Base-by-base conservation (phyloP, 106 monocot species). In the Vanilla planifolia region DNA sequence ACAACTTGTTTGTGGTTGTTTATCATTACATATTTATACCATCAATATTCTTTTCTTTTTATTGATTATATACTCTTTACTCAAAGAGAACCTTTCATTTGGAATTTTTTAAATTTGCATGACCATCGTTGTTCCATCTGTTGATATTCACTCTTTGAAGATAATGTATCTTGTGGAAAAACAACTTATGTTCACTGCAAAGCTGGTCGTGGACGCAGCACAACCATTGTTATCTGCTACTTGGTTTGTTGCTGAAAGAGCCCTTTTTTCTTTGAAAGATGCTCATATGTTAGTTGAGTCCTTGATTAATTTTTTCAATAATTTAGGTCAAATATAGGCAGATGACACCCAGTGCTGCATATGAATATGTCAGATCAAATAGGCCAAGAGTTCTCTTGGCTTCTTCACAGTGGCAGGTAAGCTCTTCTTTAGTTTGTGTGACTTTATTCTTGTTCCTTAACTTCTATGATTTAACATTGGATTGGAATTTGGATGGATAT, bases 191-290 rank as follows among this genome's bases (percentile, higher is more conserved):
- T 98, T 33, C 96, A 98, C 59, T 98, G 96, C 73, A 98, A 98
- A 92, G 96, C 96, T 82, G 96, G 96, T 29, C 87, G 96, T 48
- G 96, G 96, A 55, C 84, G 96, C 34, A 98, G 96, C 75, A 91
- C 91, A 10, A 98, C 96, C 11, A 83, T 98, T 60, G 91, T 91
- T 68, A 76, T 98, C 33, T 98, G 96, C 75, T 98, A 92, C 45
- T 84, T 98, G 98, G 98, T 92, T 22, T 43, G 70, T 65, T 27
- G 35, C 17, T 55, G 20, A n/a, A 64, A 11, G 46, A 58, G n/a
- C n/a, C n/a, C 0, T 23, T 45, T 36, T 61, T 27, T 17, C 16
- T 47, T 21, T 26, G 46, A 23, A 23, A 30, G 16, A 36, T 48
- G 33, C 36, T 13, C 4, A 22, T 36, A 27, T 41, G 48, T 23